Conservation (phyloP, 768 basidiomycete genomes). For the Termitomyces sp. region DNA sequence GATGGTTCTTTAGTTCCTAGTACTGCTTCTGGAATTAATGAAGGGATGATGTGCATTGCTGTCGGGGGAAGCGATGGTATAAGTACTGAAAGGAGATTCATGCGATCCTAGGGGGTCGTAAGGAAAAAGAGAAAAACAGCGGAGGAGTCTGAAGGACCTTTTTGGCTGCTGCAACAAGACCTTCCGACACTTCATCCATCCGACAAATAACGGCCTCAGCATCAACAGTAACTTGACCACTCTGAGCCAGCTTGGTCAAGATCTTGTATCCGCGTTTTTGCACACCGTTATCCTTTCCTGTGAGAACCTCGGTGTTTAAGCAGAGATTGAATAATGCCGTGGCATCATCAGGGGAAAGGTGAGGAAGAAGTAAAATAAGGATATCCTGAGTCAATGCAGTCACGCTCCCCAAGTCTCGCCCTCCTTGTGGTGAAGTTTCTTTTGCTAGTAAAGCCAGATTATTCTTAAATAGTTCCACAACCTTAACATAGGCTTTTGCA, state of each 20-base stretch:
- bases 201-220: constrained; percentile 56
- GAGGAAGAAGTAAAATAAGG: constrained; percentile 76
- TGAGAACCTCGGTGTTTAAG: constrained; percentile 62
- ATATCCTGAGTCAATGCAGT: constrained; percentile 77
- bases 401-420: constrained; percentile 37
- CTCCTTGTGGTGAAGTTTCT: constrained; percentile 20
- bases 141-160: constrained; percentile 42
- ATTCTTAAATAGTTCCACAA: constrained; percentile 64
- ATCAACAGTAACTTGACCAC: constrained; percentile 48
- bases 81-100: constrained; percentile 66
- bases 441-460: constrained; percentile 44
- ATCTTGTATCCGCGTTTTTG: constrained; percentile 96
- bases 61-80: constrained; percentile 64
- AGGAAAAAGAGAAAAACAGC: constrained; percentile 3
- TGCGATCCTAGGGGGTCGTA: constrained; percentile 60
- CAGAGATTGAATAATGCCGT: constrained; percentile 64
- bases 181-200: constrained; percentile 60
- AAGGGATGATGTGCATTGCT: constrained; percentile 79
- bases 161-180: constrained; percentile 80
- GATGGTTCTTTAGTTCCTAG: constrained; percentile 96
- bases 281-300: constrained; percentile 76
- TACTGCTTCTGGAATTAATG: constrained; percentile 89
- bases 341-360: constrained; percentile 59
- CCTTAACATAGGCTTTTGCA: constrained; percentile 74
- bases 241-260: constrained; percentile 68